A percentile compares a stretch with the other conserved stretches of the same genome.
Evolutionary conservation across 2,329 filamentous ascomycete species (phyloP).

Genomic region (Hypomyces perniciosus): DNA sequence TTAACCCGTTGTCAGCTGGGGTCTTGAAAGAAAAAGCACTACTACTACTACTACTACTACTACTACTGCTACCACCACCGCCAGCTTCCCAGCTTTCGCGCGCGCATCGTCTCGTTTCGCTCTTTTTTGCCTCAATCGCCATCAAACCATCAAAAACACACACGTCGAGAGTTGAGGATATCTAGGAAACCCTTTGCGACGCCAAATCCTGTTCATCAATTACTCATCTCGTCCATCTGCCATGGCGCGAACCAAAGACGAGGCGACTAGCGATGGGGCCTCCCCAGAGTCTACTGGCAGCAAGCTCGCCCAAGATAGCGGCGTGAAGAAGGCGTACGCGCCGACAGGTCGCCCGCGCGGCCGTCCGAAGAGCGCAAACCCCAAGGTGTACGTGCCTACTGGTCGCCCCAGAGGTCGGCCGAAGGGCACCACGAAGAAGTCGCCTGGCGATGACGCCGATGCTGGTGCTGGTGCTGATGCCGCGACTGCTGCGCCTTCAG

Average conservation of each 20-base stretch:
- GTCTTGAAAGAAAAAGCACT: no score
- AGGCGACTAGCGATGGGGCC: slow-evolving; percentile 14
- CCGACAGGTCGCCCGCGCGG: slow-evolving; percentile 38
- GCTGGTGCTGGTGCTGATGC: neutral
- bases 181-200: neutral
- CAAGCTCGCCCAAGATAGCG: slow-evolving; percentile 32
- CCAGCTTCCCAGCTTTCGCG: neutral
- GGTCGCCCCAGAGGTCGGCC: slow-evolving; percentile 45
- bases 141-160: neutral
- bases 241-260: slow-evolving; percentile 31
- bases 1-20: neutral
- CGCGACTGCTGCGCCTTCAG: neutral
- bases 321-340: slow-evolving; percentile 31
- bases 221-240: neutral
- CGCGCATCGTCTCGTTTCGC: slow-evolving; percentile 8
- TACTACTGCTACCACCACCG: slow-evolving; percentile 2
- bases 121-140: slow-evolving; percentile 4
- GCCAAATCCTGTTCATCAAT: neutral
- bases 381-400: slow-evolving; percentile 30
- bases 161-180: slow-evolving; percentile 4
- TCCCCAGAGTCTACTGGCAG: slow-evolving; percentile 20
- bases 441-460: slow-evolving; percentile 1
- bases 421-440: slow-evolving; percentile 33
- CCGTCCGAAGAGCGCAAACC: slow-evolving; percentile 34
- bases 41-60: no score